A percentile compares a stretch with the other conserved stretches of the same genome.
These are phyloP conservation scores for Fraxinus platypoda DNA, from an alignment of 305 asterid genomes.

Conservation along the genomic window DNA sequence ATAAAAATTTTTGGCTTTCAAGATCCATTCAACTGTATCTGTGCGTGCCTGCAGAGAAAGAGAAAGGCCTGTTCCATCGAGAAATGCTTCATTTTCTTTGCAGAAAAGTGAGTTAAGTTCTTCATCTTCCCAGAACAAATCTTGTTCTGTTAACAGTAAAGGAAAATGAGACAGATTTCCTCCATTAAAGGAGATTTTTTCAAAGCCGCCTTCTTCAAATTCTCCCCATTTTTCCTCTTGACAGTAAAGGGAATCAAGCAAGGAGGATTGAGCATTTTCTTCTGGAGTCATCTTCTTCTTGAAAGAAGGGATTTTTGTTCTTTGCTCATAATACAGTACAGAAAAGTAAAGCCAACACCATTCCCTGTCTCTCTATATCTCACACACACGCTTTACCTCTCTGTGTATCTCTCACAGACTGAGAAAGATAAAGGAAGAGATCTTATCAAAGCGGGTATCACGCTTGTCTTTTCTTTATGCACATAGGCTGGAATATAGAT, in stretches of 20 bases:
- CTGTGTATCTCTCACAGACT: slow-evolving; percentile 15
- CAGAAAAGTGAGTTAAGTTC: slow-evolving; percentile 45
- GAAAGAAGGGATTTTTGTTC: slow-evolving; percentile 11
- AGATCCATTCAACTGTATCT: slow-evolving; percentile 49
- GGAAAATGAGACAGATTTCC: neutral
- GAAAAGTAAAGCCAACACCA: slow-evolving; percentile 12
- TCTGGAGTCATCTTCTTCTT: slow-evolving; percentile 19
- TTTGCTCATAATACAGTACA: slow-evolving; percentile 26
- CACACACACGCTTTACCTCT: neutral
- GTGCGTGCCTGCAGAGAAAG: slow-evolving; percentile 32
- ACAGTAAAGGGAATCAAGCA: slow-evolving; percentile 45
- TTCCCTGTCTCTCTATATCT: slow-evolving; percentile 15
- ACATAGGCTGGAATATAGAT: neutral
- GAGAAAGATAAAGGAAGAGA: slow-evolving; percentile 32
- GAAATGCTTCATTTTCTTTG: slow-evolving; percentile 40
- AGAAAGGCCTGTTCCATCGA: neutral
- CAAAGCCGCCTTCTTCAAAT: slow-evolving; percentile 7
- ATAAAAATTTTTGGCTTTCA: slow-evolving; percentile 35
- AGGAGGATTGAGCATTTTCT: slow-evolving; percentile 27
- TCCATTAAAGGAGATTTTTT: neutral
- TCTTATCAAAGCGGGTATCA: slow-evolving; percentile 46
- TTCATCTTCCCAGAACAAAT: slow-evolving; percentile 54
- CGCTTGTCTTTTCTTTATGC: slow-evolving; percentile 49
- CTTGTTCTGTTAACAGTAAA: slow-evolving; percentile 36
- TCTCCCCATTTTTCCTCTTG: slow-evolving; percentile 45